Percentiles rank a stretch among this genome's conserved stretches.
Evolutionary conservation across 306 rosid species (phyloP).

Genomic region (Adenanthera pavonina): DNA sequence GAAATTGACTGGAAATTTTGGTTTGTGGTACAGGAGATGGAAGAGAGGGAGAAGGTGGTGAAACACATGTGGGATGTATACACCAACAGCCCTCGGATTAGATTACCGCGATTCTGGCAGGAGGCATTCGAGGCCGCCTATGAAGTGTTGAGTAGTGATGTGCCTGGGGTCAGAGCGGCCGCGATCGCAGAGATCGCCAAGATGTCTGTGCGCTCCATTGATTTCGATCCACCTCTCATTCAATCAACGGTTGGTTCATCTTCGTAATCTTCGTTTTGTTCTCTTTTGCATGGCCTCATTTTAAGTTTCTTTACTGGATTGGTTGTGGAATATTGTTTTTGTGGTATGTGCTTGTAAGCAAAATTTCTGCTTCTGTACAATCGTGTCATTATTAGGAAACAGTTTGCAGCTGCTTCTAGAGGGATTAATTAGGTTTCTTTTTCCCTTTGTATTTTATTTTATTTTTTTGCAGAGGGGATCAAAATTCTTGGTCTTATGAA

Average conservation of each 20-base stretch:
- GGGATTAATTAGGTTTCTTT: neutral
- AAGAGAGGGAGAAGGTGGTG: conserved; percentile 98
- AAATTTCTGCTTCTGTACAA: neutral
- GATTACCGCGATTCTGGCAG: conserved; percentile 91
- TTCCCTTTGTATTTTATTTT: neutral
- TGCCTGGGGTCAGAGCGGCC: conserved; percentile 70
- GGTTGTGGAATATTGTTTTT: neutral
- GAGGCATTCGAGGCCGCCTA: conserved; percentile 97
- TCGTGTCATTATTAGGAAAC: neutral
- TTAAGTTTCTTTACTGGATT: neutral
- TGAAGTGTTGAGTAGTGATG: conserved; percentile 87
- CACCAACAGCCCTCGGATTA: conserved; percentile 90
- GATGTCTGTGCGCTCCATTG: conserved; percentile 87
- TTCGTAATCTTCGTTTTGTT: neutral
- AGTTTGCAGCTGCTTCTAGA: neutral
- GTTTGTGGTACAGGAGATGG: conserved; percentile 75
- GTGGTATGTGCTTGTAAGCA: neutral
- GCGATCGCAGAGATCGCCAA: conserved; percentile 90
- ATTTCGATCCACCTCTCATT: conserved; percentile 74
- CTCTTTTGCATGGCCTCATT: neutral
- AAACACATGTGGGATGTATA: conserved; percentile 98
- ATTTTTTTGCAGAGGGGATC: neutral
- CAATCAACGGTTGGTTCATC: conserved; percentile 74
- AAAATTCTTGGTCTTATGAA: neutral
- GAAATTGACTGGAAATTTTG: conserved; percentile 6